Conservation (phyloP, 352 stramenopile genomes). For the Lagenidium sp. region DNA sequence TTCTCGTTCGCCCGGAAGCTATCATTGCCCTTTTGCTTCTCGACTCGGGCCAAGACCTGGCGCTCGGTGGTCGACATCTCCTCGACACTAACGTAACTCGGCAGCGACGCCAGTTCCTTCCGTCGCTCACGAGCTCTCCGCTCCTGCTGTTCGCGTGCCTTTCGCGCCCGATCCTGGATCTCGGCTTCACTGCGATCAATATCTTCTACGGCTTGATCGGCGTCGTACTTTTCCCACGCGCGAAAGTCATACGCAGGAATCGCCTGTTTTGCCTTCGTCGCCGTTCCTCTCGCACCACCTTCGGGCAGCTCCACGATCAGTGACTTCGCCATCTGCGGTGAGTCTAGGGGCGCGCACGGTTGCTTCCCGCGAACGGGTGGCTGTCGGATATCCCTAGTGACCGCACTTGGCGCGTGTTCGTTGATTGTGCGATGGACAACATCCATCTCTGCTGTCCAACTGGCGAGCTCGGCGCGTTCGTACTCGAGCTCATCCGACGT, state of each 20-base stretch:
- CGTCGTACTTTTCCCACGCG: constrained; percentile 89
- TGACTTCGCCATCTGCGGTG: not conserved
- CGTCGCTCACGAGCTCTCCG: constrained; percentile 30
- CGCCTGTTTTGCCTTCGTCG: constrained; percentile 17
- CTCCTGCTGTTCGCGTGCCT: constrained; percentile 24
- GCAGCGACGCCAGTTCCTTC: constrained; percentile 47
- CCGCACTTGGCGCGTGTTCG: constrained; percentile 16
- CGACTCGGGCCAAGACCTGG: constrained; percentile 52
- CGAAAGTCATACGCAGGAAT: constrained; percentile 88
- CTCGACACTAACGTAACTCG: constrained; percentile 43
- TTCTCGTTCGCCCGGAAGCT: constrained; percentile 82
- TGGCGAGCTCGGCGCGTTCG: constrained; percentile 51
- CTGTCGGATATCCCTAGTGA: constrained; percentile 2
- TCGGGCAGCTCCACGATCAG: constrained; percentile 8
- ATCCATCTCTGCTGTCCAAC: constrained; percentile 57
- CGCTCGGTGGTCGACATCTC: constrained; percentile 35
- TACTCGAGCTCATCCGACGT: constrained; percentile 38
- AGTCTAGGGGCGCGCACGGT: not conserved
- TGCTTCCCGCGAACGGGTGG: constrained; percentile 52
- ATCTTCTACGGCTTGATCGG: constrained; percentile 66
- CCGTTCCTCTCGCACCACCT: constrained; percentile 2
- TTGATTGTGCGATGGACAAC: constrained; percentile 40
- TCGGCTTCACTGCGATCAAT: constrained; percentile 50
- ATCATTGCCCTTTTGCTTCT: constrained; percentile 94
- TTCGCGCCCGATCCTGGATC: constrained; percentile 22